phyloP scores from a whole-genome alignment of 2,329 filamentous ascomycete genomes.

The Neofusicoccum umdonicola region DNA sequence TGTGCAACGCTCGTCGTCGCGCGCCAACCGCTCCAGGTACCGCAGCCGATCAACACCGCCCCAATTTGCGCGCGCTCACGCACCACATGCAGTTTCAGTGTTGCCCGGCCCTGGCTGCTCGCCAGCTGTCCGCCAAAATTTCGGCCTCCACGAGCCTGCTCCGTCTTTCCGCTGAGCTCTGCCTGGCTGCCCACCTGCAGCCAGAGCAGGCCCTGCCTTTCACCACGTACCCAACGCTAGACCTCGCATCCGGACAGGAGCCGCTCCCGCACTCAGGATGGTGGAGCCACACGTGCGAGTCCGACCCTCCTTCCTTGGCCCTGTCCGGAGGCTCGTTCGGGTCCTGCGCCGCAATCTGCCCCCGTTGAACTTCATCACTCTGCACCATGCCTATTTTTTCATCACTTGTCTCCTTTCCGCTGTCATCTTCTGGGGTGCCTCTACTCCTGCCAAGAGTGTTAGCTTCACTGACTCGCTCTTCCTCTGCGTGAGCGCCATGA shows the following conservation, averaged over 20 bases:
- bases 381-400: conserved; percentile 69
- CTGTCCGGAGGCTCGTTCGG: conserved; percentile 22
- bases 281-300: conserved; percentile 18
- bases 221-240: conserved; percentile 10
- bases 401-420: conserved; percentile 54
- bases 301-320: conserved; percentile 18
- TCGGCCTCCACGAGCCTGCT: neutral
- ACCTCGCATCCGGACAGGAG: conserved; percentile 13
- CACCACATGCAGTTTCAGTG: neutral
- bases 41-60: neutral
- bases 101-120: neutral
- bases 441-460: conserved; percentile 52
- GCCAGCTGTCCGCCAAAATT: conserved; percentile 9
- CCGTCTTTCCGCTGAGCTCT: neutral
- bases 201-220: conserved; percentile 8
- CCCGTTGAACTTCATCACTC: conserved; percentile 59
- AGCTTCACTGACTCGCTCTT: conserved; percentile 66
- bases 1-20: conserved; percentile 4
- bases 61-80: neutral
- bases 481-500: conserved; percentile 65
- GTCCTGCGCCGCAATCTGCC: conserved; percentile 31
- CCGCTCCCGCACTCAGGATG: conserved; percentile 19
- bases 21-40: neutral
- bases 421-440: conserved; percentile 60
- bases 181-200: conserved; percentile 16